phyloP scores from a whole-genome alignment of 805 yeast species.

The Scheffersomyces ergatensis region DNA sequence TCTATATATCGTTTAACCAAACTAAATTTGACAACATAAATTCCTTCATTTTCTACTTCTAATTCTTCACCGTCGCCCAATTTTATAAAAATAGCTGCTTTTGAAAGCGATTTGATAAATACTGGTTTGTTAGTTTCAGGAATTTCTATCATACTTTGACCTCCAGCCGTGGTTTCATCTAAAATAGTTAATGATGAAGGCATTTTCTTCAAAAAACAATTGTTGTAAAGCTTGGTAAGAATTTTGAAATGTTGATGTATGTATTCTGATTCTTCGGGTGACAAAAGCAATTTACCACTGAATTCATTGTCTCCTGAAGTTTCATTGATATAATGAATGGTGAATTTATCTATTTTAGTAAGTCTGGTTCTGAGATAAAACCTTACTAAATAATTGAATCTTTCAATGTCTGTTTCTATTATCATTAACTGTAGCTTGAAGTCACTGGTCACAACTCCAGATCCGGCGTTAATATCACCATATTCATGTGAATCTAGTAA shows the following conservation, averaged over 20 bases:
- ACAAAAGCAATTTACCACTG: constrained; percentile 28
- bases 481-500: constrained; percentile 76
- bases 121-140: constrained; percentile 81
- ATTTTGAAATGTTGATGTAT: constrained; percentile 68
- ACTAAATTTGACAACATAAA: constrained; percentile 72
- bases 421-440: constrained; percentile 78
- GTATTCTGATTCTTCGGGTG: constrained; percentile 61
- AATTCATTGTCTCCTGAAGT: constrained; percentile 13
- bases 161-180: constrained; percentile 64
- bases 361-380: constrained; percentile 78
- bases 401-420: constrained; percentile 87
- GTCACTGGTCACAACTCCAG: constrained; percentile 38
- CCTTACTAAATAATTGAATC: constrained; percentile 79
- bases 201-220: constrained; percentile 61
- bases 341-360: constrained; percentile 67
- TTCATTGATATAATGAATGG: constrained; percentile 55
- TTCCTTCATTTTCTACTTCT: constrained; percentile 58
- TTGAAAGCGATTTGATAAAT: constrained; percentile 53
- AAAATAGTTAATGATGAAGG: constrained; percentile 70
- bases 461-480: constrained; percentile 51
- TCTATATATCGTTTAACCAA: constrained; percentile 30
- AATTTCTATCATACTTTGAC: constrained; percentile 68
- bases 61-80: constrained; percentile 47
- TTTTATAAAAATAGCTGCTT: constrained; percentile 21
- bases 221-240: constrained; percentile 61